A percentile compares a stretch with the other conserved stretches of the same genome.
phyloP scores from a whole-genome alignment of 2,329 filamentous ascomycete genomes.

The Talaromyces verruculosus region DNA sequence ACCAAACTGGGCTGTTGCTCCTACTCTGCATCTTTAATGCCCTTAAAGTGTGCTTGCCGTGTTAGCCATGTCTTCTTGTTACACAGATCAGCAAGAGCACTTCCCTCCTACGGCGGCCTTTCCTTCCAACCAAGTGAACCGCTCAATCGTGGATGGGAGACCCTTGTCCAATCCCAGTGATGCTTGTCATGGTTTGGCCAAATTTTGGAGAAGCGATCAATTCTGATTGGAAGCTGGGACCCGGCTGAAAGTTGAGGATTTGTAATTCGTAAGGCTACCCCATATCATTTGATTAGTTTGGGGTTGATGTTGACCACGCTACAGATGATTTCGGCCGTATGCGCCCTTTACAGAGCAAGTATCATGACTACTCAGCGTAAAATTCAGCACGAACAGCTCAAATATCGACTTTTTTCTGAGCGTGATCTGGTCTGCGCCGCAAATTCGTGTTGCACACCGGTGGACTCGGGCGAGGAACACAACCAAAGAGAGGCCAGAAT shows the following conservation, averaged over 20 bases:
- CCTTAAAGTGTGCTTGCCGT: not conserved
- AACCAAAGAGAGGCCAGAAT: not conserved
- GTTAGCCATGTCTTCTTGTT: not conserved
- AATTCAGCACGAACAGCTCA: not conserved
- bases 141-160: not conserved
- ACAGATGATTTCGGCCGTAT: slow-evolving; percentile 1
- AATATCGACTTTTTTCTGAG: not conserved
- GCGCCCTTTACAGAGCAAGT: not conserved
- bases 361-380: not conserved
- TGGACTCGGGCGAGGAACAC: slow-evolving; percentile 17
- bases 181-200: not conserved
- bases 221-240: not conserved
- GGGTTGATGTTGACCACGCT: not conserved
- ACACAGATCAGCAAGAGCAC: slow-evolving; percentile 7
- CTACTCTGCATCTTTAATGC: not conserved
- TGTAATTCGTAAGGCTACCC: not conserved
- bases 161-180: not conserved
- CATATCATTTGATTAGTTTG: not conserved
- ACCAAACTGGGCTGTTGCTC: slow-evolving; percentile 7
- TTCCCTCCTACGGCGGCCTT: not conserved
- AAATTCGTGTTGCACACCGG: slow-evolving; percentile 5
- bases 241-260: not conserved
- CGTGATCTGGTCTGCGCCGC: not conserved
- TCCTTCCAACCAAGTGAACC: slow-evolving; percentile 4
- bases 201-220: not conserved